phyloP scores from a whole-genome alignment of 2,329 filamentous ascomycete genomes.

The Reticulascus tulasneorum region DNA sequence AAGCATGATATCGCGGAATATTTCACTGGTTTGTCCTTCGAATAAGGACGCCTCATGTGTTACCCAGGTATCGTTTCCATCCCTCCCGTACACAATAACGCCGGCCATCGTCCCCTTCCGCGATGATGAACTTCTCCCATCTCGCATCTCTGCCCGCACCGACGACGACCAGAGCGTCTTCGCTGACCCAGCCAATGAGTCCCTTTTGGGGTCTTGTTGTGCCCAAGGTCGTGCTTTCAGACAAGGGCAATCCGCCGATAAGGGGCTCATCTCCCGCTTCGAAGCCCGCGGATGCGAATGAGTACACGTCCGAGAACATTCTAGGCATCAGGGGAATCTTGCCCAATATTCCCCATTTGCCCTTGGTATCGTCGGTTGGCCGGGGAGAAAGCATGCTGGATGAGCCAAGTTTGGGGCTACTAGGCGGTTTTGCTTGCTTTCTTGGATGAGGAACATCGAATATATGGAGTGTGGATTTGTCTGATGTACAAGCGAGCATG shows the following conservation, averaged over 20 bases:
- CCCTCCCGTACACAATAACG: constrained; percentile 66
- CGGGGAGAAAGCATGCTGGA: constrained; percentile 18
- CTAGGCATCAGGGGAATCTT: constrained; percentile 81
- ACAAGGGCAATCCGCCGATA: constrained; percentile 38
- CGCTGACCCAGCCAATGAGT: constrained; percentile 76
- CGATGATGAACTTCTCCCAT: constrained; percentile 83
- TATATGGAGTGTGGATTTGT: constrained; percentile 93
- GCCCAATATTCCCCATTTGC: constrained; percentile 82
- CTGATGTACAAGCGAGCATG: constrained; percentile 85
- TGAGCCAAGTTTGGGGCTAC: constrained; percentile 9
- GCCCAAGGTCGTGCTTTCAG: constrained; percentile 42
- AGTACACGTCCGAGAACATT: constrained; percentile 86
- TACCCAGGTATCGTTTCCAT: constrained; percentile 73
- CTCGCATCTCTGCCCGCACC: constrained; percentile 75
- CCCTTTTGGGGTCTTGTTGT: constrained; percentile 69
- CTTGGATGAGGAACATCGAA: constrained; percentile 73
- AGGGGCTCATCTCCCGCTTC: constrained; percentile 73
- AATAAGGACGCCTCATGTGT: constrained; percentile 22
- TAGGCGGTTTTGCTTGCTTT: constrained; percentile 22
- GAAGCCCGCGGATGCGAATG: constrained; percentile 75
- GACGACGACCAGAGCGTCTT: constrained; percentile 70
- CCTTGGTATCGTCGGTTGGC: constrained; percentile 46
- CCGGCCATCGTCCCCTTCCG: constrained; percentile 64
- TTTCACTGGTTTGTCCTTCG: too few species aligned
- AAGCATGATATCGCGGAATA: too few species aligned